These are phyloP conservation scores for Starmerella floris DNA, from an alignment of 805 yeast genomes.

Conservation along the genomic window DNA sequence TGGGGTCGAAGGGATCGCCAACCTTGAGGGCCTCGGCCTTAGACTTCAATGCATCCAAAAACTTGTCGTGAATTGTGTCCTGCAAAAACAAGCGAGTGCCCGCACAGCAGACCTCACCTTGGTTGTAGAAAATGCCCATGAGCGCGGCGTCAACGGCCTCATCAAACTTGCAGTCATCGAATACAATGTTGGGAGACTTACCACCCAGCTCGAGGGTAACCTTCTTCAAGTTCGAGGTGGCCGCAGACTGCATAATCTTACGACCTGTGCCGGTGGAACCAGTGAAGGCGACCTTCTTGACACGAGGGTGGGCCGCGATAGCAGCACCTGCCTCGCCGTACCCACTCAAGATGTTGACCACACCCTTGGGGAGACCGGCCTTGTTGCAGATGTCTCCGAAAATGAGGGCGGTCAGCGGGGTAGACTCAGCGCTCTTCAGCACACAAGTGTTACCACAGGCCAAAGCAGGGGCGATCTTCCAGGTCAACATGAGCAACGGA, in stretches of 20 bases:
- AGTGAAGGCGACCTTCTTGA: constrained; percentile 83
- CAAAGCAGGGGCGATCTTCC: constrained; percentile 75
- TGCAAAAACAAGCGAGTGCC: constrained; percentile 85
- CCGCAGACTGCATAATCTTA: constrained; percentile 61
- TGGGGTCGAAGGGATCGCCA: constrained; percentile 70
- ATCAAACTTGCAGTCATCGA: constrained; percentile 71
- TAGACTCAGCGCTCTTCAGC: constrained; percentile 61
- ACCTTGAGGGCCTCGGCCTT: constrained; percentile 42
- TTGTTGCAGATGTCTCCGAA: constrained; percentile 38
- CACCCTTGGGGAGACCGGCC: constrained; percentile 70
- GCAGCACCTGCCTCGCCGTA: constrained; percentile 56
- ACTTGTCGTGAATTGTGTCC: constrained; percentile 64
- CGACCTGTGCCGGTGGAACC: constrained; percentile 89
- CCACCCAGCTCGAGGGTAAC: constrained; percentile 93
- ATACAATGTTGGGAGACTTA: constrained; percentile 81
- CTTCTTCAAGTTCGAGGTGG: constrained; percentile 53
- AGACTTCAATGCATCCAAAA: constrained; percentile 42
- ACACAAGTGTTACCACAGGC: constrained; percentile 67
- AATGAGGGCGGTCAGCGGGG: constrained; percentile 56
- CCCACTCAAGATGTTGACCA: constrained; percentile 58
- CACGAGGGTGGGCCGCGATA: constrained; percentile 46
- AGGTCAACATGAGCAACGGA: constrained; percentile 57
- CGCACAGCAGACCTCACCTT: constrained; percentile 94
- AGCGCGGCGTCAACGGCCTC: constrained; percentile 62
- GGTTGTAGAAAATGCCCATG: constrained; percentile 74